phyloP scores from a whole-genome alignment of 176 grass and related monocot species.

The Urochloa ruziziensis region DNA sequence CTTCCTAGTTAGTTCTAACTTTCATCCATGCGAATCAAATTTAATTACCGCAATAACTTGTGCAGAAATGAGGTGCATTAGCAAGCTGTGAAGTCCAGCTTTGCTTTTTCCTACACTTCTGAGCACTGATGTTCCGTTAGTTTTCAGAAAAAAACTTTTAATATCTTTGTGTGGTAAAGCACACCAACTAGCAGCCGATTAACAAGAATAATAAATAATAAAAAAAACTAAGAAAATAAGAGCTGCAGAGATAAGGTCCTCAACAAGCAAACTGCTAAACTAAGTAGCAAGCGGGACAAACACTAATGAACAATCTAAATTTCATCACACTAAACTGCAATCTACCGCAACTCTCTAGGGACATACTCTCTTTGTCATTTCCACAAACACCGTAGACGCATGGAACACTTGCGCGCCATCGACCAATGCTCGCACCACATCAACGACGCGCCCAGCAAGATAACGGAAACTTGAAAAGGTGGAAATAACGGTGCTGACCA shows the following conservation, averaged over 20 bases:
- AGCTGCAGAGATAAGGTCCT: not conserved
- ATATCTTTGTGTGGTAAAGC: not conserved
- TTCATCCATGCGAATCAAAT: not conserved
- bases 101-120: not conserved
- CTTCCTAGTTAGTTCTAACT: not conserved
- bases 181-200: not conserved
- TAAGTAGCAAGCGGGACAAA: not conserved
- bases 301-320: not conserved
- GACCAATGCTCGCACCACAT: not conserved
- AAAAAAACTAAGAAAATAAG: too few relatives aligned
- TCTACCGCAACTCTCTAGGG: not conserved
- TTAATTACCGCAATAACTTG: not conserved
- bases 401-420: not conserved
- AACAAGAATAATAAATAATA: not conserved
- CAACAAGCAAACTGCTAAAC: not conserved
- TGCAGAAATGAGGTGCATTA: not conserved
- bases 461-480: not conserved
- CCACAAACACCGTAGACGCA: constrained; percentile 38
- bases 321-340: not conserved
- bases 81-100: not conserved
- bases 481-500: constrained; percentile 34
- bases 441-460: not conserved
- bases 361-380: constrained; percentile 32
- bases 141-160: not conserved
- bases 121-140: too few relatives aligned